Evolutionary conservation across 495 filamentous ascomycete genomes (phyloP).

Genomic region (Lineolata rhizophorae): DNA sequence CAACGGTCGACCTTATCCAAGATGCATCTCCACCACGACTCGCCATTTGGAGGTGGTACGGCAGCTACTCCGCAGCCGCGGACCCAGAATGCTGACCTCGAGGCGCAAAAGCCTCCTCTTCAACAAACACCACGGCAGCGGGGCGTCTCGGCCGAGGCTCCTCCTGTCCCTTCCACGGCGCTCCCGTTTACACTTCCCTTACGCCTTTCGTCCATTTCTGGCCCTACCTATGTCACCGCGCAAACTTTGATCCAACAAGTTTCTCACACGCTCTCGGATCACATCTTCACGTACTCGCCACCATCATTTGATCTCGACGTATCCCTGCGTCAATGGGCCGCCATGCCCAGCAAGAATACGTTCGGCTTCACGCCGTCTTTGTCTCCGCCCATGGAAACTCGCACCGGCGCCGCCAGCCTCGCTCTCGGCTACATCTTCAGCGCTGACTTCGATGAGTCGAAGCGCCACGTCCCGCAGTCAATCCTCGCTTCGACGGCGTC

Average conservation of each 20-base stretch:
- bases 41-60: too few species aligned
- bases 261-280: conserved; percentile 79
- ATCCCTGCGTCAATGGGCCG: conserved; percentile 55
- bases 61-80: too few species aligned
- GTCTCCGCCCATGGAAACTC: conserved; percentile 60
- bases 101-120: too few species aligned
- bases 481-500: conserved; percentile 69
- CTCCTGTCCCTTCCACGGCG: too few species aligned
- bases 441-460: conserved; percentile 77
- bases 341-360: conserved; percentile 43
- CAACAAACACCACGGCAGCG: too few species aligned
- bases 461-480: conserved; percentile 75
- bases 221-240: conserved; percentile 76
- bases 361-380: conserved; percentile 63
- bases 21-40: too few species aligned
- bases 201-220: conserved; percentile 52
- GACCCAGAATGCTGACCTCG: too few species aligned
- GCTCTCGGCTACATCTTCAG: conserved; percentile 95
- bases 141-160: too few species aligned
- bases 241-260: conserved; percentile 91
- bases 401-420: conserved; percentile 75
- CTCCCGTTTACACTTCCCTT: too few species aligned
- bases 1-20: too few species aligned
- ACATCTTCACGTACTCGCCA: conserved; percentile 90
- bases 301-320: conserved; percentile 77